These are phyloP conservation scores for Rhytidiadelphus loreus DNA, from an alignment of 225 moss, liverwort and hornwort genomes.

Conservation along the genomic window DNA sequence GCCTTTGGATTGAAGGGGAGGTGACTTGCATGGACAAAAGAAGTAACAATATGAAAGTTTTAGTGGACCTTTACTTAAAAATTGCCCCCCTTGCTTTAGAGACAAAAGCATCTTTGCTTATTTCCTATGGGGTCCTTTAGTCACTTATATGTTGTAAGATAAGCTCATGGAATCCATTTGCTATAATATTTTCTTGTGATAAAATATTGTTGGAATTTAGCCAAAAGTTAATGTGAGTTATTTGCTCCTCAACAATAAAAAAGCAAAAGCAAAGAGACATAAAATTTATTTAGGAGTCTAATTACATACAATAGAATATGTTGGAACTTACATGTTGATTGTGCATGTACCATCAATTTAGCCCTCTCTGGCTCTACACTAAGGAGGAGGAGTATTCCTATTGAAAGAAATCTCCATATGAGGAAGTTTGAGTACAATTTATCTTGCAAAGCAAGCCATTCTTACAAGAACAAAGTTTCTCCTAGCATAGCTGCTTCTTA, in stretches of 20 bases:
- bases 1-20: neutral
- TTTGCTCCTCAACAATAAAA: accelerated
- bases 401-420: neutral
- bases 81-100: neutral
- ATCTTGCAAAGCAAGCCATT: neutral
- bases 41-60: neutral
- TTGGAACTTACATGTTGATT: neutral
- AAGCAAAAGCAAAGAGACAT: neutral
- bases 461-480: neutral
- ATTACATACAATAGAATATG: no score
- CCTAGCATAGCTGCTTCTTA: neutral
- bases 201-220: neutral
- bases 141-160: accelerated
- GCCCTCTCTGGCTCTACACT: accelerated
- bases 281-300: neutral
- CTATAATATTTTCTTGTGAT: no score
- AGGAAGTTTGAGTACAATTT: neutral
- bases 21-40: neutral
- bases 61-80: neutral
- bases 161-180: neutral
- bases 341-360: neutral
- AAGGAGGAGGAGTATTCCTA: neutral
- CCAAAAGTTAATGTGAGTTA: neutral
- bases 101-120: neutral
- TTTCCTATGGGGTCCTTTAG: neutral